Conservation (phyloP, 208 protist species). For the Trypanosoma mega region DNA sequence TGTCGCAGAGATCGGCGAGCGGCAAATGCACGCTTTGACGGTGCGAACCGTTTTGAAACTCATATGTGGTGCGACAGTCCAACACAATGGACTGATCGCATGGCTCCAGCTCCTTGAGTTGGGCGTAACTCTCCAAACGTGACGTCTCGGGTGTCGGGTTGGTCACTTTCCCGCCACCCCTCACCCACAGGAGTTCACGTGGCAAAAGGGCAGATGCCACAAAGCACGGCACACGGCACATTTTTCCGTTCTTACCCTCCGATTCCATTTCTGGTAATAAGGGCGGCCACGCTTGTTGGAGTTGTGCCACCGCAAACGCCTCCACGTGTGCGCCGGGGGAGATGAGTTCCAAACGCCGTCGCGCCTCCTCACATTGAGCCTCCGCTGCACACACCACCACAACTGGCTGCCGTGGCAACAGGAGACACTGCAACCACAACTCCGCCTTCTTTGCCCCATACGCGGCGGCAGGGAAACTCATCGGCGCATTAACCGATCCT, state of each 20-base stretch:
- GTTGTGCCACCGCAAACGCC: conserved; percentile 41
- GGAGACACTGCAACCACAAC: conserved; percentile 78
- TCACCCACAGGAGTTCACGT: conserved; percentile 19
- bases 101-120: conserved; percentile 31
- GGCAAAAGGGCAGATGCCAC: conserved; percentile 16
- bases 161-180: no score
- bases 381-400: conserved; percentile 39
- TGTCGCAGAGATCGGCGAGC: conserved; percentile 53
- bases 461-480: conserved; percentile 66
- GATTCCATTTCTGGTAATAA: not conserved
- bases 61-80: conserved; percentile 75
- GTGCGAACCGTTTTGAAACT: conserved; percentile 84
- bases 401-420: conserved; percentile 58
- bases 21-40: conserved; percentile 60
- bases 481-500: conserved; percentile 62
- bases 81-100: conserved; percentile 39
- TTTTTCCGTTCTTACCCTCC: conserved; percentile 1
- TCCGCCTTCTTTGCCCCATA: conserved; percentile 76
- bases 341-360: conserved; percentile 33
- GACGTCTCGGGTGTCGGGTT: conserved; percentile 6
- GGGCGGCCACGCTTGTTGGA: conserved; percentile 6
- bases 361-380: conserved; percentile 27
- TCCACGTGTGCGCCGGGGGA: conserved; percentile 30
- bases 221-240: not conserved
- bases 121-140: conserved; percentile 23